Percentiles rank a stretch among this genome's conserved stretches.
phyloP scores from a whole-genome alignment of 164 flowering plant genomes.

The Kingdonia uniflora region DNA sequence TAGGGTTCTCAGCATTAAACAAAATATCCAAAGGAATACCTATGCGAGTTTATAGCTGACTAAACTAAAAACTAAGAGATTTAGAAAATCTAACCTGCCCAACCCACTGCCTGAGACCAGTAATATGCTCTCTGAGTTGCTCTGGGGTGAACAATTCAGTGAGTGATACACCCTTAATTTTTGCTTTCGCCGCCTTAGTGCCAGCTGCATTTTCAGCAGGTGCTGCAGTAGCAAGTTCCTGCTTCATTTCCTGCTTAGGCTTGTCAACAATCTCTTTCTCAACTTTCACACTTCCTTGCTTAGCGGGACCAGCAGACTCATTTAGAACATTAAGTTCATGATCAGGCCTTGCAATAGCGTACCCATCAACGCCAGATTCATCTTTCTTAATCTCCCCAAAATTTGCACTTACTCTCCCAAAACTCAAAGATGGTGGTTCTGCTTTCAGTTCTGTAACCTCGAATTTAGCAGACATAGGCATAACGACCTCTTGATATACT shows the following conservation, averaged over 20 bases:
- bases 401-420: conserved; percentile 23
- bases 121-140: conserved; percentile 79
- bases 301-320: conserved; percentile 29
- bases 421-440: conserved; percentile 27
- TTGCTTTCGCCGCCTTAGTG: conserved; percentile 86
- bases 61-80: no score
- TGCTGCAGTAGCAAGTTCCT: conserved; percentile 24
- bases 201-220: conserved; percentile 34
- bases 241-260: conserved; percentile 25
- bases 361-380: conserved; percentile 17
- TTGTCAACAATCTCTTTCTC: conserved; percentile 16
- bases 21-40: no score
- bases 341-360: conserved; percentile 22
- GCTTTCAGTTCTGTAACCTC: conserved; percentile 39
- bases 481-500: conserved; percentile 24
- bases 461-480: conserved; percentile 22
- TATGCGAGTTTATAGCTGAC: no score
- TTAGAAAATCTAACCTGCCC: conserved; percentile 72
- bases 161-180: conserved; percentile 87
- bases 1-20: no score
- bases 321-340: conserved; percentile 18
- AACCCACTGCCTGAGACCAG: conserved; percentile 94
- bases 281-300: conserved; percentile 23
- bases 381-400: conserved; percentile 27
- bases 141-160: conserved; percentile 95